Evolutionary conservation across 192 early-diverging fungal species (phyloP).

Genomic region (Coemansia aciculifera): DNA sequence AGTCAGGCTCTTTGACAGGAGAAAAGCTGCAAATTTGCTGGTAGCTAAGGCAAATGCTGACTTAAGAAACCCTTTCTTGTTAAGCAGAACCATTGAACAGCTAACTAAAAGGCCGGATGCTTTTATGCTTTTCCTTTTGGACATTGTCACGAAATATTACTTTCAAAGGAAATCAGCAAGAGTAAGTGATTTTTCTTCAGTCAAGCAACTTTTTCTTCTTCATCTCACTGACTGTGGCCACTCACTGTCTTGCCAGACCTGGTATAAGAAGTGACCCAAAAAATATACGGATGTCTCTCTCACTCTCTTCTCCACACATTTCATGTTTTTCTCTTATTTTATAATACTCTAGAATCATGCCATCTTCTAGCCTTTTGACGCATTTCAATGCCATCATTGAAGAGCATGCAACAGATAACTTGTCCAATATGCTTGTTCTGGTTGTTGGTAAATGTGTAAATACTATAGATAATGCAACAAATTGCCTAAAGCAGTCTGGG

Average conservation of each 20-base stretch:
- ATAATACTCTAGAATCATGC: neutral
- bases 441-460: neutral
- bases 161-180: neutral
- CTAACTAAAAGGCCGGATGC: neutral
- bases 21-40: neutral
- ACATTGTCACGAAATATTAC: neutral
- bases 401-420: neutral
- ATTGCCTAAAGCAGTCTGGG: neutral
- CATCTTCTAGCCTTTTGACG: neutral
- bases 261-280: neutral
- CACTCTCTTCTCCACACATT: neutral
- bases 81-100: neutral
- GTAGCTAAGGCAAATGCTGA: neutral
- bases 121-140: neutral
- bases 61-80: neutral
- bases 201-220: neutral
- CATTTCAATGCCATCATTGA: neutral
- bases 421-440: neutral
- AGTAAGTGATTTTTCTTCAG: neutral
- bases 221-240: neutral
- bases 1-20: neutral
- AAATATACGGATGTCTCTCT: neutral
- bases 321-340: neutral
- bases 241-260: neutral
- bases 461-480: neutral